Evolutionary conservation across 805 yeast genomes (phyloP).

Genomic region (Suhomyces vadensis): DNA sequence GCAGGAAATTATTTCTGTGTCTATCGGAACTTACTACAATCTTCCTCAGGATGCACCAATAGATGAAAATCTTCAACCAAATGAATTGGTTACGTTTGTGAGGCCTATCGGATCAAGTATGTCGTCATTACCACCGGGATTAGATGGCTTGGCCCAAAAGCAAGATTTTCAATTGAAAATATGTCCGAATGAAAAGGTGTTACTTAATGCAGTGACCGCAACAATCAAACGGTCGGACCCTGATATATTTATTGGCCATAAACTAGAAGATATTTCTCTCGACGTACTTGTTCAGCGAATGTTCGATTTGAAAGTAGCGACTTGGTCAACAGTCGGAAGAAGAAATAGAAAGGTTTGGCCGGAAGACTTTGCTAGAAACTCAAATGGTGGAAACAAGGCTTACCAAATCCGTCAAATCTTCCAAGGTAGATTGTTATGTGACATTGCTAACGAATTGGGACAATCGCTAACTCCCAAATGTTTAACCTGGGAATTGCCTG

Average conservation of each 20-base stretch:
- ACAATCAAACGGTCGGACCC: slow-evolving; percentile 77
- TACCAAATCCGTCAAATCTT: slow-evolving; percentile 66
- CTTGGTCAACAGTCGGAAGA: slow-evolving; percentile 85
- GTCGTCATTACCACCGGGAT: slow-evolving; percentile 69
- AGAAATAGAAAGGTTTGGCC: slow-evolving; percentile 79
- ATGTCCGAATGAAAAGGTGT: slow-evolving; percentile 71
- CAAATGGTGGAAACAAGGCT: slow-evolving; percentile 46
- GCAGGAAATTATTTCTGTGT: slow-evolving; percentile 86
- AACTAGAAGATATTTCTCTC: slow-evolving; percentile 73
- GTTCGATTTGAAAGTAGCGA: slow-evolving; percentile 67
- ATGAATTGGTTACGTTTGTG: slow-evolving; percentile 66
- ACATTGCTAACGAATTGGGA: slow-evolving; percentile 92
- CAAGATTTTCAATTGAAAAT: slow-evolving; percentile 52
- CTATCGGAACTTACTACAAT: slow-evolving; percentile 68
- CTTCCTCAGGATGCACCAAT: slow-evolving; percentile 76
- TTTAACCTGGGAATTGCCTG: slow-evolving; percentile 90
- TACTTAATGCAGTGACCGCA: slow-evolving; percentile 75
- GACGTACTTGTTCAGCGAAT: slow-evolving; percentile 82
- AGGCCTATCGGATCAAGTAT: slow-evolving; percentile 66
- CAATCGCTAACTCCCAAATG: slow-evolving; percentile 88
- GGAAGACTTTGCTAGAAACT: slow-evolving; percentile 59
- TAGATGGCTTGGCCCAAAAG: slow-evolving; percentile 59
- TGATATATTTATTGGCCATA: slow-evolving; percentile 87
- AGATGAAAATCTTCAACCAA: slow-evolving; percentile 59
- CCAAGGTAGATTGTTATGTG: slow-evolving; percentile 88